Conservation (phyloP, 148 eudicot species). For the Hydrangea macrophylla region DNA sequence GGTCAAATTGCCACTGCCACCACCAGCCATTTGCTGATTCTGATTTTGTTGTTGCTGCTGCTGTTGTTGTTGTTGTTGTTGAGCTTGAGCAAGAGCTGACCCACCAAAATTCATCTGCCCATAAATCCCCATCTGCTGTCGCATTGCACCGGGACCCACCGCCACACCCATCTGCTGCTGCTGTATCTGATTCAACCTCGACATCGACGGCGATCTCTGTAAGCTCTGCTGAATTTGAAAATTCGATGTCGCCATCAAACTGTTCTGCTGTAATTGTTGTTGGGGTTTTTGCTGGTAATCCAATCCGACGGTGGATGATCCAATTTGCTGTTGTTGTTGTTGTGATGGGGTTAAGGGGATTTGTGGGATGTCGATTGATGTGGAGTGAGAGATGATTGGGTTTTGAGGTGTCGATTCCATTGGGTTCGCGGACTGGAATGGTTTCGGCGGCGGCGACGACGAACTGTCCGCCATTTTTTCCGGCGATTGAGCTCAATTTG, state of each 20-base stretch:
- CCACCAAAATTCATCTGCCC: constrained; percentile 67
- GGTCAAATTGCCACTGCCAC: constrained; percentile 46
- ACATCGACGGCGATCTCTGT: constrained; percentile 27
- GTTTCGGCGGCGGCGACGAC: constrained; percentile 39
- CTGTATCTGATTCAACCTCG: constrained; percentile 28
- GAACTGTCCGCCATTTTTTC: constrained; percentile 42
- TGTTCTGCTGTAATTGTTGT: constrained; percentile 37
- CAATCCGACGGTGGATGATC: constrained; percentile 16
- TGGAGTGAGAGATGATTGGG: constrained; percentile 42
- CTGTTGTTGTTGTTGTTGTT: constrained; percentile 41
- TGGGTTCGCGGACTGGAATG: constrained; percentile 39
- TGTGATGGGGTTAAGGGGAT: constrained; percentile 33
- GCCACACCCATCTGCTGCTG: constrained; percentile 33
- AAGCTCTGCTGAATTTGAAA: constrained; percentile 30
- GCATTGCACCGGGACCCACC: constrained; percentile 26
- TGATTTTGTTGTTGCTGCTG: constrained; percentile 33
- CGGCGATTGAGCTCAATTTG: not conserved
- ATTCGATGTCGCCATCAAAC: constrained; percentile 17
- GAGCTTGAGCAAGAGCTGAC: constrained; percentile 25
- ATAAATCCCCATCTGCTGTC: constrained; percentile 48
- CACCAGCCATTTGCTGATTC: constrained; percentile 34
- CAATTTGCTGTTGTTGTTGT: constrained; percentile 24
- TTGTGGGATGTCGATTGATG: constrained; percentile 46
- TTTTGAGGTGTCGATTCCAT: constrained; percentile 36
- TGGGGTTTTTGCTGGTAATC: constrained; percentile 13